A percentile compares a stretch with the other conserved stretches of the same genome.
Evolutionary conservation across 23 red algal genomes (phyloP).

Genomic region (Gracilaria gracilis): DNA sequence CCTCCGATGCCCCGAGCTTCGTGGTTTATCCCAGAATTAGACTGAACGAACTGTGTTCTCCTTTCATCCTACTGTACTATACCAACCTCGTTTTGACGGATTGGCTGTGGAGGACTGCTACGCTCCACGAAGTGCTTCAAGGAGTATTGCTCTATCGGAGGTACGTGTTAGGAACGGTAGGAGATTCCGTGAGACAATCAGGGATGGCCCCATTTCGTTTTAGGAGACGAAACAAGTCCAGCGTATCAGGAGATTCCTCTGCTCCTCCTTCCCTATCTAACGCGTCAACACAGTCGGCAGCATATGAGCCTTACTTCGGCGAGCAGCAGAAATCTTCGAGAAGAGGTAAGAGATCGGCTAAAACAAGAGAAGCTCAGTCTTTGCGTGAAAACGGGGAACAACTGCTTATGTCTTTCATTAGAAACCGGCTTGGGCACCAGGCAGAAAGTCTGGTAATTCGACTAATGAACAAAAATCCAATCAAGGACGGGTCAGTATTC

Average conservation of each 20-base stretch:
- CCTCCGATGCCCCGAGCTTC: not conserved
- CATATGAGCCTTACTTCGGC: conserved; percentile 34
- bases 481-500: conserved; percentile 53
- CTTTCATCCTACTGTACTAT: not conserved
- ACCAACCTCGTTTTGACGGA: not conserved
- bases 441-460: conserved; percentile 57
- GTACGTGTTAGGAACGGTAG: not conserved
- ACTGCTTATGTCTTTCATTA: conserved; percentile 58
- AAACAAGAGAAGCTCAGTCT: not conserved
- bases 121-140: not conserved
- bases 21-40: not conserved
- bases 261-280: conserved; percentile 21
- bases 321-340: conserved; percentile 33
- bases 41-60: not conserved
- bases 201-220: conserved; percentile 19
- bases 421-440: conserved; percentile 40
- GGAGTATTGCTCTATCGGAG: not conserved
- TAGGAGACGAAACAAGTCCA: conserved; percentile 37
- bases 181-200: not conserved
- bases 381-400: conserved; percentile 48
- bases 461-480: conserved; percentile 72
- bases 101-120: not conserved
- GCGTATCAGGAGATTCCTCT: conserved; percentile 3
- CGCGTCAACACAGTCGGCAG: conserved; percentile 9
- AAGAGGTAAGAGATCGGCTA: not conserved